These are phyloP conservation scores for Alternaria arborescens DNA, from an alignment of 2,329 filamentous ascomycete species.

Conservation along the genomic window DNA sequence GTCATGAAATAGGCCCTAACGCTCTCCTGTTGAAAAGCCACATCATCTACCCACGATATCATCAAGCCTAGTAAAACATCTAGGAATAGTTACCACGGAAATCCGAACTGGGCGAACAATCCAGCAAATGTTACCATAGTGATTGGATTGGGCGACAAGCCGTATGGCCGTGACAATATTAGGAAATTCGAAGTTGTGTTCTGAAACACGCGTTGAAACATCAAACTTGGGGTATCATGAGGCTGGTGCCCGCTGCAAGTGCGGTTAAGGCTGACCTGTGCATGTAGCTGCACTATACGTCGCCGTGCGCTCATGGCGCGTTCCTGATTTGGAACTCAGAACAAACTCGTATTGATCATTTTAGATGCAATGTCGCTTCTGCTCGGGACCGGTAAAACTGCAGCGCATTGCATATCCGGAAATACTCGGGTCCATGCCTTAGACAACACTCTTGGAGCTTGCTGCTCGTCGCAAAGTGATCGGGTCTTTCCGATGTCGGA, in stretches of 20 bases:
- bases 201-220: slow-evolving; percentile 11
- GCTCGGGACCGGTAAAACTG: background rate
- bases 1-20: background rate
- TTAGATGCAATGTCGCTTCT: background rate
- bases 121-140: slow-evolving; percentile 10
- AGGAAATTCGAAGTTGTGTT: background rate
- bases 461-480: background rate
- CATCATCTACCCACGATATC: background rate
- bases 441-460: background rate
- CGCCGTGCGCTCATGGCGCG: slow-evolving; percentile 2
- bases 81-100: slow-evolving; percentile 3
- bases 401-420: background rate
- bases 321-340: slow-evolving; percentile 4
- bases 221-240: slow-evolving; percentile 6
- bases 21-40: slow-evolving; percentile 3
- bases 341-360: background rate
- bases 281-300: slow-evolving; percentile 7
- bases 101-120: slow-evolving; percentile 3
- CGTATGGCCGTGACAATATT: background rate
- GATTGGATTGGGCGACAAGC: slow-evolving; percentile 8
- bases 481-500: background rate
- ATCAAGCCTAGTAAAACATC: slow-evolving; percentile 7
- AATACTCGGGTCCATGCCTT: background rate
- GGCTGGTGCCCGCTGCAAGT: slow-evolving; percentile 15
- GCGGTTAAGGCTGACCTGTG: slow-evolving; percentile 17